Evolutionary conservation across 2,329 filamentous ascomycete species (phyloP).

Genomic region (Mycocentrospora acerina): DNA sequence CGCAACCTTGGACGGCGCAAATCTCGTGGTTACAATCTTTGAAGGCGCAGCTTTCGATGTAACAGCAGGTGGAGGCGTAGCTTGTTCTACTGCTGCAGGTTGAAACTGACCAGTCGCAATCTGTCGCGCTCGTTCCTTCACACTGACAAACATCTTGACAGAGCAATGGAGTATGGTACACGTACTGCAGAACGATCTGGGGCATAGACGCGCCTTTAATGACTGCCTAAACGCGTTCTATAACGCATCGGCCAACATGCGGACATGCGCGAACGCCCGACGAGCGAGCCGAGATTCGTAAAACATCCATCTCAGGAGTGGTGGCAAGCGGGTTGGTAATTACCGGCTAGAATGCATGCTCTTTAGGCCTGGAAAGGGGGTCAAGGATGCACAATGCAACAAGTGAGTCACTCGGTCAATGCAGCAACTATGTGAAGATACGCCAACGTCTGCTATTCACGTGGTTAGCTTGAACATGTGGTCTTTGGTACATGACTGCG

Average conservation of each 20-base stretch:
- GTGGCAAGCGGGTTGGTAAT: too few relatives aligned
- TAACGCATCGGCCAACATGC: constrained; percentile 8
- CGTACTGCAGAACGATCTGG: constrained; percentile 7
- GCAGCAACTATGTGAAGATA: too few relatives aligned
- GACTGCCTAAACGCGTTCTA: constrained; percentile 3
- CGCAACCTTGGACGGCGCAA: not conserved
- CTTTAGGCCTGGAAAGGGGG: too few relatives aligned
- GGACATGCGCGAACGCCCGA: constrained; percentile 6
- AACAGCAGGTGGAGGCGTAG: constrained; percentile 1
- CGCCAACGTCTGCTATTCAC: too few relatives aligned
- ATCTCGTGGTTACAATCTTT: not conserved
- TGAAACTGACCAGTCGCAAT: constrained; percentile 14
- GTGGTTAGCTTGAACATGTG: too few relatives aligned
- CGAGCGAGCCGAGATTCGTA: not conserved
- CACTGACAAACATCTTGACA: constrained; percentile 15
- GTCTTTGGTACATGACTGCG: too few relatives aligned
- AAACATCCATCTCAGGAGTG: too few relatives aligned
- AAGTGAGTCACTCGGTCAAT: too few relatives aligned
- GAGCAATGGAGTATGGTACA: constrained; percentile 1
- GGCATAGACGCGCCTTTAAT: constrained; percentile 9
- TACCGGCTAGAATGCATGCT: too few relatives aligned
- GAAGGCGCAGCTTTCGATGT: constrained; percentile 3
- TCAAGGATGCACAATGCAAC: too few relatives aligned
- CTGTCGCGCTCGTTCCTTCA: constrained; percentile 15
- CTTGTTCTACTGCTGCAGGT: not conserved